A percentile compares a stretch with the other conserved stretches of the same genome.
phyloP scores from a whole-genome alignment of 257 asterid genomes.

The Cruciata laevipes region DNA sequence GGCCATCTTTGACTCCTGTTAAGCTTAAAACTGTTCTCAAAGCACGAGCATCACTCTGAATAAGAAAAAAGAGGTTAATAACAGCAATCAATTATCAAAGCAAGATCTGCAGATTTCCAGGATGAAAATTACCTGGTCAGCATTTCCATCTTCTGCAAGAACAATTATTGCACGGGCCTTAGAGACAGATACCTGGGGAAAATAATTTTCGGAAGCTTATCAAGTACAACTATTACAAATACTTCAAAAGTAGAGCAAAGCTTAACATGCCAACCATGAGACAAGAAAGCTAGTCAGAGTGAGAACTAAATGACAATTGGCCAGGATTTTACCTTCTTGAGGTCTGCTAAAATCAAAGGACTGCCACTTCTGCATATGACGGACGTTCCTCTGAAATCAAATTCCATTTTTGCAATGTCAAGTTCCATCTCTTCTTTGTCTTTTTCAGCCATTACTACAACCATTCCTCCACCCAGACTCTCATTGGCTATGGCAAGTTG shows the following conservation, averaged over 20 bases:
- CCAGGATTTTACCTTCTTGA: slow-evolving; percentile 46
- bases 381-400: slow-evolving; percentile 82
- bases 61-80: slow-evolving; percentile 20
- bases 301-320: not conserved
- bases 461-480: slow-evolving; percentile 84
- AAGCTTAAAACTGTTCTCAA: slow-evolving; percentile 85
- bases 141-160: slow-evolving; percentile 92
- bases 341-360: slow-evolving; percentile 82
- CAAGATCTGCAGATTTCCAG: slow-evolving; percentile 19
- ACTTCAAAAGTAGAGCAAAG: slow-evolving; percentile 8
- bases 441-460: slow-evolving; percentile 87
- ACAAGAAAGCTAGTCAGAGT: slow-evolving; percentile 1
- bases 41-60: slow-evolving; percentile 95
- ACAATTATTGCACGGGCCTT: slow-evolving; percentile 91
- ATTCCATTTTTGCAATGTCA: slow-evolving; percentile 88
- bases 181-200: slow-evolving; percentile 73
- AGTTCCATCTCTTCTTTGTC: slow-evolving; percentile 98
- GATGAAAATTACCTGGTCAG: slow-evolving; percentile 61
- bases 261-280: not conserved
- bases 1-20: slow-evolving; percentile 86
- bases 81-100: slow-evolving; percentile 19
- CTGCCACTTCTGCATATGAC: slow-evolving; percentile 92
- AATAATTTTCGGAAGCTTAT: slow-evolving; percentile 24
- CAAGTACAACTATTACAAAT: slow-evolving; percentile 9
- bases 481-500: slow-evolving; percentile 92